Evolutionary conservation across 2,329 filamentous ascomycete genomes (phyloP), one percentile per base, ranked within the genome.

Genomic region (Eutypella sp.): DNA sequence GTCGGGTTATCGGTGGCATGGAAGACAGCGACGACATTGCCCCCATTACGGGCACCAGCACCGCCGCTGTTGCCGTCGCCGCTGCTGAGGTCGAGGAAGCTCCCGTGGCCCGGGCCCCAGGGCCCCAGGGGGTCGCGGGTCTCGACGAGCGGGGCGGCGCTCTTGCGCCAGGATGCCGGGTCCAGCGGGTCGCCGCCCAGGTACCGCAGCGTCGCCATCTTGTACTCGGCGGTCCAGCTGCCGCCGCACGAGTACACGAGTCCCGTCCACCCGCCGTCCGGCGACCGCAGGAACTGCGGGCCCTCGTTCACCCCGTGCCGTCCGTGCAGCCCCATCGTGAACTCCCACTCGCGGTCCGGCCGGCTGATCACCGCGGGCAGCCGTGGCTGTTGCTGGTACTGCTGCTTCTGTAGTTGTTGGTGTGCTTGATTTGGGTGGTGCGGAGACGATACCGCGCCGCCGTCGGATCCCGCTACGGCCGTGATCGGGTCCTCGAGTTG

Each of bases 171-270:
- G 10, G 56, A 54, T 1, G n/a, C 37, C 7, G 60, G 47, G 31
- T 58, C 48, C 4, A 62, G 48, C 3, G 62, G 62, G 29, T 60
- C 56, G n/a, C 57, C 58, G 4, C 60, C 60, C 38, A 50, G 41
- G 43, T 58, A 62, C 31, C 50, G 51, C 19, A 64, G 50, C 8
- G 55, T 45, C 1, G 58, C 61, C 54, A 64, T 61, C 56, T 64
- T 64, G 52, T 64, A 64, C 41, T 63, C 57, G 45, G 55, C 53
- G 9, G 61, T 64, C 62, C 62, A 64, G 41, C 57, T 60, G 18
- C 60, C 62, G 2, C 59, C 61, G 31, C 60, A 62, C 20, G 54
- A 58, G 42, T 58, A 64, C 5, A 56, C 59, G 5, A 64, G 48
- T 8, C 62, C 62, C 25, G 49, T 50, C 61, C 61, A 64, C 15